Conservation (phyloP, 306 rosid genomes). For the Rosa persica region DNA sequence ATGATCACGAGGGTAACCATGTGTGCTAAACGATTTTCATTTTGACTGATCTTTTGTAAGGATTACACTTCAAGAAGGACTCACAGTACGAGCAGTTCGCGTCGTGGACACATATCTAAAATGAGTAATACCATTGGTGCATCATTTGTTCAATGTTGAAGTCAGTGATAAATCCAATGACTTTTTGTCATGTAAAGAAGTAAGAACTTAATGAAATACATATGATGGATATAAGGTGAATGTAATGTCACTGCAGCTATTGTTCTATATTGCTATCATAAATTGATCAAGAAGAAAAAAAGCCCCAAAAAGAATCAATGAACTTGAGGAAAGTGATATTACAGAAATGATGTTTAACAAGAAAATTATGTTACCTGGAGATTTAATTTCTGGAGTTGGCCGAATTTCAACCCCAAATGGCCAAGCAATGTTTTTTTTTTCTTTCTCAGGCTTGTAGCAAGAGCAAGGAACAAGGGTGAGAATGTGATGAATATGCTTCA, state of each 20-base stretch:
- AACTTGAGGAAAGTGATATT: neutral
- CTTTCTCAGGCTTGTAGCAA: neutral
- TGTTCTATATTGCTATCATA: neutral
- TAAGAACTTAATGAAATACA: neutral
- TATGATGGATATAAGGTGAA: neutral
- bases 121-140: too few species aligned
- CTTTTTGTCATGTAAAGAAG: neutral
- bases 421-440: neutral
- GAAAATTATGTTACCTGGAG: constrained; percentile 1
- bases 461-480: constrained; percentile 25
- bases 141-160: too few species aligned
- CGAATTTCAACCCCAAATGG: neutral
- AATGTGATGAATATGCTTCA: neutral
- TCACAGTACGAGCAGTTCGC: too few species aligned
- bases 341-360: neutral
- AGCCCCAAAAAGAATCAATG: too few species aligned
- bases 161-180: neutral
- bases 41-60: too few species aligned
- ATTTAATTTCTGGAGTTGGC: constrained; percentile 1
- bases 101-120: too few species aligned
- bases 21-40: neutral
- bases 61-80: too few species aligned
- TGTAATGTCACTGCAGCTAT: neutral
- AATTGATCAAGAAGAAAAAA: neutral
- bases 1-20: neutral